phyloP scores from a whole-genome alignment of 2,329 filamentous ascomycete genomes.

The Clarireedia sp. region DNA sequence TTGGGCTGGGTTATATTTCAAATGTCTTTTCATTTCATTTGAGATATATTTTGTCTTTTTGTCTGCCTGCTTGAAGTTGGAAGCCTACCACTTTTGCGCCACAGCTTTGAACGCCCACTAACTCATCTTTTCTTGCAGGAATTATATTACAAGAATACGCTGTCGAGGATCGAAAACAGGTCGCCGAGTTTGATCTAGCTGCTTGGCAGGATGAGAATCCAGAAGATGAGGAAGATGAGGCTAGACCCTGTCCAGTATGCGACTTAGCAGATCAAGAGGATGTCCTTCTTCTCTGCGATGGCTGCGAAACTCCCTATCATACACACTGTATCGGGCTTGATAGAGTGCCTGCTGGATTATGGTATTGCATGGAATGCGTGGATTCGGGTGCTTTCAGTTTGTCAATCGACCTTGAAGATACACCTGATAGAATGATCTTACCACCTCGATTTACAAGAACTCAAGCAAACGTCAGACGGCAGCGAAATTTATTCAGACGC shows the following conservation, averaged over 20 bases:
- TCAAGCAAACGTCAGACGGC: constrained; percentile 47
- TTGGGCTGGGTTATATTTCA: too few relatives aligned
- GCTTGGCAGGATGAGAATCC: constrained; percentile 63
- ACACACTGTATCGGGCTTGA: constrained; percentile 85
- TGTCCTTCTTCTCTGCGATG: constrained; percentile 80
- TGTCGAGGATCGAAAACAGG: constrained; percentile 79
- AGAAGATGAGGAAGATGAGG: constrained; percentile 59
- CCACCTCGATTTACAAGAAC: constrained; percentile 38
- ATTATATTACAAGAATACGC: constrained; percentile 49
- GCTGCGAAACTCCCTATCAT: constrained; percentile 83
- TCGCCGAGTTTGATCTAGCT: constrained; percentile 78
- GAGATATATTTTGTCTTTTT: too few relatives aligned
- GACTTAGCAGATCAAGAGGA: constrained; percentile 74
- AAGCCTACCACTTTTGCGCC: not conserved
- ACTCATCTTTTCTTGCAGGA: constrained; percentile 34
- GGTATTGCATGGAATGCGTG: constrained; percentile 86
- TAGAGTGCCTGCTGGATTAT: constrained; percentile 65
- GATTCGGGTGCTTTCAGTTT: constrained; percentile 16
- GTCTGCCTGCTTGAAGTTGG: too few relatives aligned
- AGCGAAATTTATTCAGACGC: constrained; percentile 56
- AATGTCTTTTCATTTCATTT: too few relatives aligned
- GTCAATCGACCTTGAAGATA: not conserved
- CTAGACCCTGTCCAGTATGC: constrained; percentile 77
- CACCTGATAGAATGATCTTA: not conserved
- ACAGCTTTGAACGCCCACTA: constrained; percentile 10